A percentile compares a stretch with the other conserved stretches of the same genome.
Conservation (phyloP, 495 filamentous ascomycete species). For the Penicillium atrosanguineum region DNA sequence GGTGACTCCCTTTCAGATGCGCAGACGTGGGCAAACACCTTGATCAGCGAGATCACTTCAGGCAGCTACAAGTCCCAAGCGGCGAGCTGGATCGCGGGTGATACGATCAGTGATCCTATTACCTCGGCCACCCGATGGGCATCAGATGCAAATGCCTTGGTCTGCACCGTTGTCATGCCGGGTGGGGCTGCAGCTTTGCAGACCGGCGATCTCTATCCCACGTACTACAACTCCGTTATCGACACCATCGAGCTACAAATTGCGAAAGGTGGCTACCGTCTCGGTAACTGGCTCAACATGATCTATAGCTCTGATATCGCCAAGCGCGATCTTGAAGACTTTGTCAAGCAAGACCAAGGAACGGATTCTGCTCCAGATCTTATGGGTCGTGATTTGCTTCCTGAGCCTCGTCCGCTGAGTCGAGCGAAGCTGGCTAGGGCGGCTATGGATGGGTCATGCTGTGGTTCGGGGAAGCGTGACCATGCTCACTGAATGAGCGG, state of each 20-base stretch:
- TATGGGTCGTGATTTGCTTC: constrained; percentile 8
- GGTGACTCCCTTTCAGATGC: constrained; percentile 31
- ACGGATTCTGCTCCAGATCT: constrained; percentile 2
- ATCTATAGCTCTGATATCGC: constrained; percentile 18
- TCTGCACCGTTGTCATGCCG: constrained; percentile 53
- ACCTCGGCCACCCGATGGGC: constrained; percentile 53
- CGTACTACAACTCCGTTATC: constrained; percentile 55
- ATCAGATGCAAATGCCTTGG: constrained; percentile 53
- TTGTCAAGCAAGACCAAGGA: constrained; percentile 4
- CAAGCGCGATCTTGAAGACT: constrained; percentile 10
- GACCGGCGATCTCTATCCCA: constrained; percentile 36
- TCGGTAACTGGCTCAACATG: constrained; percentile 41
- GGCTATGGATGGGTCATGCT: constrained; percentile 25
- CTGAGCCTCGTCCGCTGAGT: constrained; percentile 11
- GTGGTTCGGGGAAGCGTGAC: constrained; percentile 10
- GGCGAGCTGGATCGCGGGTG: constrained; percentile 47
- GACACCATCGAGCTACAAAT: constrained; percentile 68
- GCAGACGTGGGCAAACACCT: constrained; percentile 29
- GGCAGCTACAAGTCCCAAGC: constrained; percentile 47
- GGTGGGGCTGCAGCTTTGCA: constrained; percentile 22
- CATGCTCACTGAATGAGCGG: constrained; percentile 2
- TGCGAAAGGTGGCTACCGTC: constrained; percentile 69
- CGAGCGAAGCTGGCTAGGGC: constrained; percentile 23
- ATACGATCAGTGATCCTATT: constrained; percentile 33
- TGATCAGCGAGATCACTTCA: constrained; percentile 42